Conservation (phyloP, 208 protist genomes). For the Perkinsela sp. region DNA sequence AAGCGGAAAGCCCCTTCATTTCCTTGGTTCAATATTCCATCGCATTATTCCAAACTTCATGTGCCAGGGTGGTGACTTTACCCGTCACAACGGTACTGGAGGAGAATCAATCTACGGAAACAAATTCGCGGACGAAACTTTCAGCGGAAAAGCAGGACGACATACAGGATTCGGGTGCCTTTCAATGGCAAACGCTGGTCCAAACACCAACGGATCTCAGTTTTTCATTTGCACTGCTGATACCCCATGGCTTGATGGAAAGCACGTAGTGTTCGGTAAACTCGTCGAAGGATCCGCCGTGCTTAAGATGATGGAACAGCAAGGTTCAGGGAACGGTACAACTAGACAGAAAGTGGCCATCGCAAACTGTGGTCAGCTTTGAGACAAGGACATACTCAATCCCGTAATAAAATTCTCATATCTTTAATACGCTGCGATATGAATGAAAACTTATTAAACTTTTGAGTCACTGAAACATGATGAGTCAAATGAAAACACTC, state of each 20-base stretch:
- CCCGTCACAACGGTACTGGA: slow-evolving; percentile 73
- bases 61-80: slow-evolving; percentile 92
- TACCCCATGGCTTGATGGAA: slow-evolving; percentile 60
- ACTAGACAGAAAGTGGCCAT: slow-evolving; percentile 24
- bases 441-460: too few relatives aligned
- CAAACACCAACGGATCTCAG: slow-evolving; percentile 84
- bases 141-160: slow-evolving; percentile 66
- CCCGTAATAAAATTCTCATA: too few relatives aligned
- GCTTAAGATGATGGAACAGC: slow-evolving; percentile 34
- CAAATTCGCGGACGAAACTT: slow-evolving; percentile 82
- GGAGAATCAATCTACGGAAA: slow-evolving; percentile 93
- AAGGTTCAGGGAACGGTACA: slow-evolving; percentile 30
- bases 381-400: not conserved
- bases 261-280: slow-evolving; percentile 83
- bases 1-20: slow-evolving; percentile 76
- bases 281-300: slow-evolving; percentile 54
- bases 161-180: slow-evolving; percentile 67
- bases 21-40: slow-evolving; percentile 81
- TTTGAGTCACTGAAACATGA: too few relatives aligned
- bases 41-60: slow-evolving; percentile 82
- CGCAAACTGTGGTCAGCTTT: slow-evolving; percentile 38
- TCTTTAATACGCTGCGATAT: too few relatives aligned
- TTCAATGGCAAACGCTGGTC: slow-evolving; percentile 93
- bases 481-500: too few relatives aligned
- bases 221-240: slow-evolving; percentile 69